These are phyloP conservation scores for Phaeosphaeriaceae sp. DNA, from an alignment of 2,329 filamentous ascomycete species.

Conservation along the genomic window DNA sequence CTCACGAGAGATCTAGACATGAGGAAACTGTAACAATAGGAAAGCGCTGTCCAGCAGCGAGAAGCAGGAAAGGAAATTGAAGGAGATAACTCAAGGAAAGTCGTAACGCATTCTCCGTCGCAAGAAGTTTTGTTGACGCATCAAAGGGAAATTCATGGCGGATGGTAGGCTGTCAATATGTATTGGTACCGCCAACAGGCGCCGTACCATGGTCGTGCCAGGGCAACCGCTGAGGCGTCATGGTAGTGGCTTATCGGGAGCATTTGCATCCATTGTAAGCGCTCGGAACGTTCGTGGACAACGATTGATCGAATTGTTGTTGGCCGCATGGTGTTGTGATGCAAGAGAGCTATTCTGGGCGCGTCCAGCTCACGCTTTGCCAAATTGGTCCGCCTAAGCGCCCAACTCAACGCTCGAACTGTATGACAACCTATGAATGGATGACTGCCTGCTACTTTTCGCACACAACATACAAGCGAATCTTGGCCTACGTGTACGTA, in stretches of 20 bases:
- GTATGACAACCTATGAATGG: constrained; percentile 29
- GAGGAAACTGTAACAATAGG: constrained; percentile 26
- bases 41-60: constrained; percentile 47
- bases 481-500: constrained; percentile 43
- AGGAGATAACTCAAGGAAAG: constrained; percentile 47
- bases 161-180: constrained; percentile 47
- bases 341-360: constrained; percentile 41
- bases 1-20: constrained; percentile 46
- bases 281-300: constrained; percentile 32
- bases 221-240: constrained; percentile 48
- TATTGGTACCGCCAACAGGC: constrained; percentile 38
- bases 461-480: constrained; percentile 32
- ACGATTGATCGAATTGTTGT: constrained; percentile 33
- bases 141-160: constrained; percentile 26
- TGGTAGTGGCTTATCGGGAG: constrained; percentile 31
- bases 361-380: constrained; percentile 34
- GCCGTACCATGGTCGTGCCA: constrained; percentile 39
- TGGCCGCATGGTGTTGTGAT: constrained; percentile 36
- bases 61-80: constrained; percentile 42
- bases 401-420: constrained; percentile 30
- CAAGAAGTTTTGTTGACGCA: constrained; percentile 41
- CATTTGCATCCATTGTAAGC: constrained; percentile 42
- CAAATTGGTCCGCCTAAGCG: constrained; percentile 36
- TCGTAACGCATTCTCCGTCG: constrained; percentile 46
- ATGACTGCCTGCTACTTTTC: constrained; percentile 28